These are phyloP conservation scores for Ophiostoma sp. DNA, from an alignment of 2,329 filamentous ascomycete species.

Conservation along the genomic window DNA sequence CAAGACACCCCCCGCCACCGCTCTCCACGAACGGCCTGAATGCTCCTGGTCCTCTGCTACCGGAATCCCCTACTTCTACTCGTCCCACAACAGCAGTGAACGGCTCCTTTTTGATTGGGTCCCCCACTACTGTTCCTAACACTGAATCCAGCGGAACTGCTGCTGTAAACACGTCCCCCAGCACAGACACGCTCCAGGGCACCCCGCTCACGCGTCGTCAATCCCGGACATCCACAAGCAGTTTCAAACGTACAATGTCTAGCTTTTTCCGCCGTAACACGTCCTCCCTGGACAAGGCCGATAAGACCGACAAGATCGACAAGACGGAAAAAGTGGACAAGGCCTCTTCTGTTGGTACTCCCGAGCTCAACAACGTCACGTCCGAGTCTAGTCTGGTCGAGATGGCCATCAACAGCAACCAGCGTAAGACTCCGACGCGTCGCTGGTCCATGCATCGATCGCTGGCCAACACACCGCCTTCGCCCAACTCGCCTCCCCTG, in stretches of 20 bases:
- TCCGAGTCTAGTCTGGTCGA: constrained; percentile 37
- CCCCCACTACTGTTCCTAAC: constrained; percentile 7
- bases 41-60: background rate
- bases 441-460: constrained; percentile 50
- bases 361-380: constrained; percentile 24
- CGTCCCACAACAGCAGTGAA: constrained; percentile 27
- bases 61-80: background rate
- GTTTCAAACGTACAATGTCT: constrained; percentile 53
- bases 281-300: background rate
- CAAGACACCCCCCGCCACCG: background rate
- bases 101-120: constrained; percentile 27
- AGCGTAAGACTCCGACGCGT: constrained; percentile 38
- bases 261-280: constrained; percentile 47
- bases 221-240: constrained; percentile 43
- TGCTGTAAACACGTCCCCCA: constrained; percentile 31
- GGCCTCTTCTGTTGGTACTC: constrained; percentile 20
- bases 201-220: constrained; percentile 39
- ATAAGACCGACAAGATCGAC: background rate
- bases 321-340: background rate
- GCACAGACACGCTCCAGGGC: constrained; percentile 41
- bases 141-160: background rate
- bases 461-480: constrained; percentile 51
- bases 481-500: constrained; percentile 47
- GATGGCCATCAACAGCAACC: constrained; percentile 19
- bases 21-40: background rate